A percentile compares a stretch with the other conserved stretches of the same genome.
phyloP scores from a whole-genome alignment of 2,329 filamentous ascomycete species.

The Ophiocordyceps camponoti-rufipedis region DNA sequence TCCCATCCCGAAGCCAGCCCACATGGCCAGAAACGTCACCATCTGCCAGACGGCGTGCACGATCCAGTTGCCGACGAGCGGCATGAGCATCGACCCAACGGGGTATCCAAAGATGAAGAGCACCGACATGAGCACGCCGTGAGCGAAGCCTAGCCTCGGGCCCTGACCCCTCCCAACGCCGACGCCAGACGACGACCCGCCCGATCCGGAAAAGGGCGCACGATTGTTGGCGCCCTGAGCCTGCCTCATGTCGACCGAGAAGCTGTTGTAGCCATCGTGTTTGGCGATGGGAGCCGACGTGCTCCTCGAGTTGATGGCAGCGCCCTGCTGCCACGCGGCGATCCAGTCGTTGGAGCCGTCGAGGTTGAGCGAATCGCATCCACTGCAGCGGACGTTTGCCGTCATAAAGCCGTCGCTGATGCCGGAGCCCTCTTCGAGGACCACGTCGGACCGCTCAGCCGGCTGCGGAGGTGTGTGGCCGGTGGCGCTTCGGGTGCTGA shows the following conservation, averaged over 20 bases:
- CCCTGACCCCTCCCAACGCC: background rate
- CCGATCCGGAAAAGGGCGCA: conserved; percentile 29
- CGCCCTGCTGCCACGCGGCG: conserved; percentile 31
- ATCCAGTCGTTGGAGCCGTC: conserved; percentile 28
- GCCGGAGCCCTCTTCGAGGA: conserved; percentile 40
- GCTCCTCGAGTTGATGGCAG: conserved; percentile 24
- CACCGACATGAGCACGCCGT: conserved; percentile 43
- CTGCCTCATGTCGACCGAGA: conserved; percentile 28
- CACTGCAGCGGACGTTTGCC: conserved; percentile 38
- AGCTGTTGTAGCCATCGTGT: conserved; percentile 26
- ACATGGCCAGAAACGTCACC: conserved; percentile 36
- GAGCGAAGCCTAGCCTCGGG: conserved; percentile 9
- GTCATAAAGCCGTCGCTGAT: conserved; percentile 32
- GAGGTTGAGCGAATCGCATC: conserved; percentile 30
- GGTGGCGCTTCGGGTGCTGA: conserved; percentile 34
- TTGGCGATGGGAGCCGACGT: conserved; percentile 18
- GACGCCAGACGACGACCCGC: background rate
- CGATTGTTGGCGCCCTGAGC: conserved; percentile 26
- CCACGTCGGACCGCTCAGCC: conserved; percentile 22
- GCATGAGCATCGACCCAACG: conserved; percentile 40
- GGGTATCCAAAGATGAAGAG: conserved; percentile 42
- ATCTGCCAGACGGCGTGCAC: conserved; percentile 39
- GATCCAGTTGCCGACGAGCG: conserved; percentile 35
- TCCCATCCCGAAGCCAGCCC: conserved; percentile 40
- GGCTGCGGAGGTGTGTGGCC: conserved; percentile 30